Evolutionary conservation across 768 basidiomycete genomes (phyloP).

Genomic region (Dentipellis sp.): DNA sequence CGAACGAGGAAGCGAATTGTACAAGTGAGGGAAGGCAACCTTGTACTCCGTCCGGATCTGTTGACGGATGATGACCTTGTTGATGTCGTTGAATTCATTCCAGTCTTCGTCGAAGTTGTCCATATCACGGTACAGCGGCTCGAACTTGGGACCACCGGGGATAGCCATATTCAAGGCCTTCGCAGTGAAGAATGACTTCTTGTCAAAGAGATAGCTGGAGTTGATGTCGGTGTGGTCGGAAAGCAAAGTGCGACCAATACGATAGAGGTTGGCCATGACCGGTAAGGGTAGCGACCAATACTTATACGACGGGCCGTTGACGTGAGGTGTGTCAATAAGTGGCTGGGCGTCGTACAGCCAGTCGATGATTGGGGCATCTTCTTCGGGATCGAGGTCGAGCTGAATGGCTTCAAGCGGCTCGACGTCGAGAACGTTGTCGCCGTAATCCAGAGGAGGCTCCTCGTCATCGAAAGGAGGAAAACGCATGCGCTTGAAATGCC

Average conservation of each 20-base stretch:
- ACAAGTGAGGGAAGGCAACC: slow-evolving; percentile 97
- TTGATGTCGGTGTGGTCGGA: slow-evolving; percentile 91
- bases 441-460: slow-evolving; percentile 97
- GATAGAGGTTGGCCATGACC: slow-evolving; percentile 94
- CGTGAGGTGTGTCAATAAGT: slow-evolving; percentile 76
- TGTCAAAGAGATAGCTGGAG: slow-evolving; percentile 91
- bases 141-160: slow-evolving; percentile 97
- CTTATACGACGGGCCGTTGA: slow-evolving; percentile 90
- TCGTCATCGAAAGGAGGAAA: slow-evolving; percentile 99
- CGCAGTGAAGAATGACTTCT: slow-evolving; percentile 95
- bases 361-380: slow-evolving; percentile 85
- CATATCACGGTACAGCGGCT: slow-evolving; percentile 95
- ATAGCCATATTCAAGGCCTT: slow-evolving; percentile 97
- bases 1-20: slow-evolving; percentile 94
- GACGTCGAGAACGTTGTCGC: slow-evolving; percentile 96
- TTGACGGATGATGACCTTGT: slow-evolving; percentile 98
- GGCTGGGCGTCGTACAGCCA: slow-evolving; percentile 99
- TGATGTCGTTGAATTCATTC: slow-evolving; percentile 99
- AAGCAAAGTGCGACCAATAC: slow-evolving; percentile 86
- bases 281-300: slow-evolving; percentile 92
- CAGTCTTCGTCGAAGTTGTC: slow-evolving; percentile 97
- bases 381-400: slow-evolving; percentile 86
- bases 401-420: slow-evolving; percentile 98
- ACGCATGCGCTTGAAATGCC: slow-evolving; percentile 99
- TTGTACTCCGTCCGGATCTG: slow-evolving; percentile 99